These are phyloP conservation scores for Macadamia integrifolia DNA, from an alignment of 164 flowering plant species.

Conservation along the genomic window DNA sequence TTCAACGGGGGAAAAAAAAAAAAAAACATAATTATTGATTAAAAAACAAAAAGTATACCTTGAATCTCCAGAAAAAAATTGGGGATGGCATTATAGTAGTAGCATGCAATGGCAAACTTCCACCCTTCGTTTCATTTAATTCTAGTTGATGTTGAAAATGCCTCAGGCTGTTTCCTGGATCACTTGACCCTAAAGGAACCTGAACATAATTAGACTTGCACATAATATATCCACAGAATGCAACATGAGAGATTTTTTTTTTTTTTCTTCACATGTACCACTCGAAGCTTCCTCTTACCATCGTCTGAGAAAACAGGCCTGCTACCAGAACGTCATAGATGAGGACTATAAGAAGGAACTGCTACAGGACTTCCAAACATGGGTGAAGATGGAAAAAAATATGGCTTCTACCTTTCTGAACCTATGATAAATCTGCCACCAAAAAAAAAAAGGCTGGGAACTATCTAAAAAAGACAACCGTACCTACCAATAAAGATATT, in stretches of 20 bases:
- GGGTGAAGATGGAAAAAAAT: slow-evolving; percentile 24
- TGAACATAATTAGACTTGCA: background rate
- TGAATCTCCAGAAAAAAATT: slow-evolving; percentile 78
- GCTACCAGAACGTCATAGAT: slow-evolving; percentile 74
- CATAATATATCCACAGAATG: background rate
- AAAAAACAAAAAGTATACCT: slow-evolving; percentile 38
- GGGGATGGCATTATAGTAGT: slow-evolving; percentile 77
- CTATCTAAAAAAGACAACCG: background rate
- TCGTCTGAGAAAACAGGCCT: slow-evolving; percentile 54
- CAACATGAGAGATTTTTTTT: background rate
- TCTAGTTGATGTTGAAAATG: slow-evolving; percentile 28
- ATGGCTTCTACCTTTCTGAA: background rate
- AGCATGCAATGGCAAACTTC: slow-evolving; percentile 33
- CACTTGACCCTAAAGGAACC: slow-evolving; percentile 28
- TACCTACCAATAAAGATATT: no score
- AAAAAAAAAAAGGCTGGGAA: background rate
- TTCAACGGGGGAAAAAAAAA: background rate
- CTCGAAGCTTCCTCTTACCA: slow-evolving; percentile 30
- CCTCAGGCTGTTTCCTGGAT: slow-evolving; percentile 40
- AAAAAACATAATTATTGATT: background rate
- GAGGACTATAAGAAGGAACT: slow-evolving; percentile 57
- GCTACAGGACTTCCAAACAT: slow-evolving; percentile 69
- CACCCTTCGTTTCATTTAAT: slow-evolving; percentile 53
- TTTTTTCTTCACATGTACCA: background rate
- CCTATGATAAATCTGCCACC: slow-evolving; percentile 8